Percentiles rank a stretch among this genome's conserved stretches.
Conservation (phyloP, 352 stramenopile species). For the Phytophthora crassamura region DNA sequence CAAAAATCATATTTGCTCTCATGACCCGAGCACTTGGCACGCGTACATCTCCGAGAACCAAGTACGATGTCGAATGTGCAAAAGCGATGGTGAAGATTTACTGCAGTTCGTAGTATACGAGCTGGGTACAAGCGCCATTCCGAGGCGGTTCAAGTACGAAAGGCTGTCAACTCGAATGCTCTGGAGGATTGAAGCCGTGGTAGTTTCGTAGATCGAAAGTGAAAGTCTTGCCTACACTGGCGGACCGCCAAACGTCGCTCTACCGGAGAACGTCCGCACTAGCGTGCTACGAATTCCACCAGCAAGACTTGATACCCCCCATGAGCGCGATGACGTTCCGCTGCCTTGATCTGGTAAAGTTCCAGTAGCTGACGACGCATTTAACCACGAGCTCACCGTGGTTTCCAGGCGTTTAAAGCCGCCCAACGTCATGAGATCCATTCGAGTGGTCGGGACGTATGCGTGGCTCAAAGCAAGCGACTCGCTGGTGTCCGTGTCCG, state of each 20-base stretch:
- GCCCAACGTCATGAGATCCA: conserved; percentile 40
- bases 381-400: conserved; percentile 43
- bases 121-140: conserved; percentile 30
- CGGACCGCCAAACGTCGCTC: conserved; percentile 16
- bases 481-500: conserved; percentile 18
- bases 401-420: conserved; percentile 53
- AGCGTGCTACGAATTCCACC: conserved; percentile 40
- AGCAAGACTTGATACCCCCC: conserved; percentile 33
- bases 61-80: conserved; percentile 36
- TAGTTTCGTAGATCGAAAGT: conserved; percentile 14
- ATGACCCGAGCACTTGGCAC: conserved; percentile 35
- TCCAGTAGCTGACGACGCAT: conserved; percentile 15
- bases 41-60: conserved; percentile 28
- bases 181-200: conserved; percentile 51
- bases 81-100: conserved; percentile 5
- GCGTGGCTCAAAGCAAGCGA: neutral
- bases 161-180: conserved; percentile 52
- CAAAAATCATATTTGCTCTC: conserved; percentile 45
- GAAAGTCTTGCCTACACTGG: conserved; percentile 5
- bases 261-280: conserved; percentile 40
- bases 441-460: conserved; percentile 8
- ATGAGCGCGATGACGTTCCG: conserved; percentile 27
- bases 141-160: conserved; percentile 53
- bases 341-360: conserved; percentile 11
- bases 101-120: conserved; percentile 42